Percentiles rank a stretch among this genome's conserved stretches.
Conservation (phyloP, 176 grass and related monocot genomes). For the Otatea glauca region DNA sequence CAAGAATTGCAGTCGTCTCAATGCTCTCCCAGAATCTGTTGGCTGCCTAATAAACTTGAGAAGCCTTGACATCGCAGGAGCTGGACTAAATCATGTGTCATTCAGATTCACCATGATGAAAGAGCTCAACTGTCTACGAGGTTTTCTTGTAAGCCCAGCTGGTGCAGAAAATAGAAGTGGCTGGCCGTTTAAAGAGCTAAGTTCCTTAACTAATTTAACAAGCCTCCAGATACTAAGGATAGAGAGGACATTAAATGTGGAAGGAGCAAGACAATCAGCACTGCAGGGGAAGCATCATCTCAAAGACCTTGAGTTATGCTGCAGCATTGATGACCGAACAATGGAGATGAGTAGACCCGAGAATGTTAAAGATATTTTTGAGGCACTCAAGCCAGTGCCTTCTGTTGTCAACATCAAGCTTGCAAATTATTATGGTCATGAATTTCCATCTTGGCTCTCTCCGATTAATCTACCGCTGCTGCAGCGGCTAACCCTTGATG, state of each 20-base stretch:
- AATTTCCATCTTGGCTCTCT: conserved; percentile 59
- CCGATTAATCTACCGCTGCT: conserved; percentile 16
- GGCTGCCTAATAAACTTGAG: conserved; percentile 55
- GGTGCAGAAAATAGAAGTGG: conserved; percentile 37
- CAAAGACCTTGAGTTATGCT: conserved; percentile 54
- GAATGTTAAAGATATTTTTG: conserved; percentile 49
- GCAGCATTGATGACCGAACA: conserved; percentile 16
- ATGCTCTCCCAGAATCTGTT: conserved; percentile 42
- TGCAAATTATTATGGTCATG: conserved; percentile 49
- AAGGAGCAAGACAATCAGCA: conserved; percentile 36
- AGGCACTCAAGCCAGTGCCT: conserved; percentile 49
- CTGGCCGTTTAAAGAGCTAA: conserved; percentile 50
- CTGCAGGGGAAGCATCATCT: conserved; percentile 45
- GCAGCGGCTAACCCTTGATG: conserved; percentile 42
- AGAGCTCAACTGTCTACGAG: conserved; percentile 52
- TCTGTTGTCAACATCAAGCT: conserved; percentile 56
- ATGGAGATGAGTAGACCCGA: conserved; percentile 11
- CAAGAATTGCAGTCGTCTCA: conserved; percentile 47
- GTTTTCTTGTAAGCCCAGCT: conserved; percentile 49
- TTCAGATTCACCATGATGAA: conserved; percentile 45
- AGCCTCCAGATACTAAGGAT: conserved; percentile 57
- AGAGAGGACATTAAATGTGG: conserved; percentile 20
- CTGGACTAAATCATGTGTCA: conserved; percentile 42
- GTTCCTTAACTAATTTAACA: conserved; percentile 45
- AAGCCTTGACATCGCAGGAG: conserved; percentile 60